Evolutionary conservation across 345 rosid genomes (phyloP).

Genomic region (Populus pruinosa): DNA sequence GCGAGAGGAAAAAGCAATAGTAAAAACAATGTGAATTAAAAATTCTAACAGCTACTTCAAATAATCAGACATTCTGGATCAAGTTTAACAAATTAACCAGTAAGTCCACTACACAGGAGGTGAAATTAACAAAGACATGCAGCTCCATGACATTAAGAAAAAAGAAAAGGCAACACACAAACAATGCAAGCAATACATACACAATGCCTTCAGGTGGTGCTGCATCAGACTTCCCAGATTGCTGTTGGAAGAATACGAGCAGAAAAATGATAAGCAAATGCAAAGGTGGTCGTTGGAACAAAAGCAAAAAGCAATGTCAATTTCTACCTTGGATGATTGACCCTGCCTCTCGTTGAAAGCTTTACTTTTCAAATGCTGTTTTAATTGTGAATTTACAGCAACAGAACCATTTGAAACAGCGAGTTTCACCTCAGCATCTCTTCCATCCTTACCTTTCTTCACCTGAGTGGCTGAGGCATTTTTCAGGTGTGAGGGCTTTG

Average conservation of each 20-base stretch:
- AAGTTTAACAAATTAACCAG: neutral
- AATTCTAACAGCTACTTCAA: neutral
- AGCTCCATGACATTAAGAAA: neutral
- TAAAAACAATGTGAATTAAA: slow-evolving; percentile 1
- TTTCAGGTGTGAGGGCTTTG: slow-evolving; percentile 43
- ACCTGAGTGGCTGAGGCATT: slow-evolving; percentile 36
- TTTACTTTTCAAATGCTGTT: slow-evolving; percentile 49
- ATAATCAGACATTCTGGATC: neutral
- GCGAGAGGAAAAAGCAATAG: slow-evolving; percentile 1
- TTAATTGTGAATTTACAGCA: slow-evolving; percentile 34
- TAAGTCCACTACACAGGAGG: no score
- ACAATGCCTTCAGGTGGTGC: slow-evolving; percentile 38
- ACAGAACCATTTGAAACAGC: slow-evolving; percentile 54
- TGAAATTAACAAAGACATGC: neutral
- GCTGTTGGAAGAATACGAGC: slow-evolving; percentile 37
- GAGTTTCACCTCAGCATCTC: slow-evolving; percentile 29
- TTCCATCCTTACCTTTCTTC: slow-evolving; percentile 48
- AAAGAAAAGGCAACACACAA: neutral
- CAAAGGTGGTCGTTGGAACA: neutral
- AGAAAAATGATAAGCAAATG: slow-evolving; percentile 31
- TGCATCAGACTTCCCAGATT: slow-evolving; percentile 51
- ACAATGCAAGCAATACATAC: slow-evolving; percentile 46
- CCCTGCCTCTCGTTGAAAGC: slow-evolving; percentile 49
- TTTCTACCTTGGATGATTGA: slow-evolving; percentile 43
- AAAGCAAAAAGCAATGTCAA: slow-evolving; percentile 7